phyloP scores from a whole-genome alignment of 2,329 filamentous ascomycete species.

The Exophiala mesophila region DNA sequence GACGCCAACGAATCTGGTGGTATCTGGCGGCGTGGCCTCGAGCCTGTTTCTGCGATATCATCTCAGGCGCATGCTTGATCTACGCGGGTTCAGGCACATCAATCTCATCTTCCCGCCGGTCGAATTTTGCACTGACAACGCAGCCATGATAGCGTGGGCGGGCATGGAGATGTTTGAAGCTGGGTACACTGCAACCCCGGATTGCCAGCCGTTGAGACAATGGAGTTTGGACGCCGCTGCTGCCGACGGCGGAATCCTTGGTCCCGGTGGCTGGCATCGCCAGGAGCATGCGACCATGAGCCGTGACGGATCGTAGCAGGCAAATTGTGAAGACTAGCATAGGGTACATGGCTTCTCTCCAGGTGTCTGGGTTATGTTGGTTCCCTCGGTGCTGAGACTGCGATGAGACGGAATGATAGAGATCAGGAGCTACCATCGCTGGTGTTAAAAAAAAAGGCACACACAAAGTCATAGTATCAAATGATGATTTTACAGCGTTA shows the following conservation, averaged over 20 bases:
- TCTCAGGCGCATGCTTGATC: constrained; percentile 55
- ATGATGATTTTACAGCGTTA: too few relatives aligned
- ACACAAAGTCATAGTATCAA: too few relatives aligned
- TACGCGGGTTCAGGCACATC: constrained; percentile 60
- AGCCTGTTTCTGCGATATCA: constrained; percentile 74
- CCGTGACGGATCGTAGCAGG: too few relatives aligned
- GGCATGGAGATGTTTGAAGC: constrained; percentile 86
- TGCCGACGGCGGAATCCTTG: constrained; percentile 64
- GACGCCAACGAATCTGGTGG: constrained; percentile 51
- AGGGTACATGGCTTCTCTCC: too few relatives aligned
- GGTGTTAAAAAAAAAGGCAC: too few relatives aligned
- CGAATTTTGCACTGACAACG: constrained; percentile 84
- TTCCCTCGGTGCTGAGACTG: too few relatives aligned
- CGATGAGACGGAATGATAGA: too few relatives aligned
- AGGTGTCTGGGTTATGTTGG: too few relatives aligned
- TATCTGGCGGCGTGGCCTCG: constrained; percentile 86
- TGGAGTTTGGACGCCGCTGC: constrained; percentile 67
- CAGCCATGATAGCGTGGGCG: constrained; percentile 95
- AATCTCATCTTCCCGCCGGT: constrained; percentile 68
- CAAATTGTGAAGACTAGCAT: too few relatives aligned
- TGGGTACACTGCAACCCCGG: constrained; percentile 63
- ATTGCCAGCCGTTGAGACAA: constrained; percentile 56
- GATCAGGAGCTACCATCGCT: too few relatives aligned
- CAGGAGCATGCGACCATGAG: too few relatives aligned
- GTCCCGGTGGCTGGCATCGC: constrained; percentile 49